Evolutionary conservation across 2,329 filamentous ascomycete genomes (phyloP).

Genomic region (Ophiostoma triangulosporum): DNA sequence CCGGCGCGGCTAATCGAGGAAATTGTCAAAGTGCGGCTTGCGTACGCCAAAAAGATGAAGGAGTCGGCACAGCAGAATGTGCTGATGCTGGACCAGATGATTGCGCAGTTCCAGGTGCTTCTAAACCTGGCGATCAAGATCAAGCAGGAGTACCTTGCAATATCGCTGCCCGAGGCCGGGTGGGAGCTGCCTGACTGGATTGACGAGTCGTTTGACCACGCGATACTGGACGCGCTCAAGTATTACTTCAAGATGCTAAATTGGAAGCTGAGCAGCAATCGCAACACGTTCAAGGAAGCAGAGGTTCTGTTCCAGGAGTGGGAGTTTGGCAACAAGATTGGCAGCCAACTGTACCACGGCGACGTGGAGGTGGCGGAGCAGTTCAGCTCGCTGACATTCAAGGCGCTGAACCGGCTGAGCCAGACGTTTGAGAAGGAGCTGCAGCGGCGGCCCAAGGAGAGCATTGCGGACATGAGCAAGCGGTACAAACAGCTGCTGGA

Average conservation of each 20-base stretch:
- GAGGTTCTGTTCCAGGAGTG: constrained; percentile 96
- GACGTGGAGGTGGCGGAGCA: constrained; percentile 97
- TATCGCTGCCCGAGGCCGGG: constrained; percentile 75
- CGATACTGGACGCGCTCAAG: constrained; percentile 82
- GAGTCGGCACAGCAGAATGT: constrained; percentile 83
- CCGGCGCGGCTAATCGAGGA: constrained; percentile 91
- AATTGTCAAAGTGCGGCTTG: constrained; percentile 82
- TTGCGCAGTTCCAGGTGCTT: constrained; percentile 86
- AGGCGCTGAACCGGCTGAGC: constrained; percentile 77
- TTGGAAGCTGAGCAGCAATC: constrained; percentile 94
- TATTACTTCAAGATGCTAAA: constrained; percentile 99
- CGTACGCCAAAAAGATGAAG: constrained; percentile 89
- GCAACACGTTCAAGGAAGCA: constrained; percentile 98
- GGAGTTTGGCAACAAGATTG: constrained; percentile 92
- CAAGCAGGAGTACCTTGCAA: constrained; percentile 73
- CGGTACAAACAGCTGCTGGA: constrained; percentile 92
- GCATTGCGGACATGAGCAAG: constrained; percentile 81
- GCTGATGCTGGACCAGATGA: constrained; percentile 96
- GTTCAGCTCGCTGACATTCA: constrained; percentile 86
- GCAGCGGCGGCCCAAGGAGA: constrained; percentile 71
- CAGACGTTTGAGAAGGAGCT: constrained; percentile 87
- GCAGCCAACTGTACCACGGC: constrained; percentile 78
- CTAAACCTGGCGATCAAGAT: constrained; percentile 85
- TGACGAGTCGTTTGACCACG: constrained; percentile 87
- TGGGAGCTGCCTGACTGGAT: constrained; percentile 96